Conservation (phyloP, 805 yeast species). For the Tanozyma kutaoensis region DNA sequence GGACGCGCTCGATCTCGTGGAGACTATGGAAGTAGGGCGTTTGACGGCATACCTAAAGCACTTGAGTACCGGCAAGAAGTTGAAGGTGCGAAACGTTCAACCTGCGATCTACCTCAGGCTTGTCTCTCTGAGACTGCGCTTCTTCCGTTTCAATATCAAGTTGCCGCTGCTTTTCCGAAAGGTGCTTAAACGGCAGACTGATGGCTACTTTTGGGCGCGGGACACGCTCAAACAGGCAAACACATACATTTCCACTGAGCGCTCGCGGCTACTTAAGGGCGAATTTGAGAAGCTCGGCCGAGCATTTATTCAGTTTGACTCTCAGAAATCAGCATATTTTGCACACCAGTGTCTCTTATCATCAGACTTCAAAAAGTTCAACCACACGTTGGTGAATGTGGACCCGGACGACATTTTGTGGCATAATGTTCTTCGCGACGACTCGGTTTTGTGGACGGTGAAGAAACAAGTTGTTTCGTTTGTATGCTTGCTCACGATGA, state of each 20-base stretch:
- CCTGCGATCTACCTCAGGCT: conserved; percentile 12
- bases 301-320: conserved; percentile 23
- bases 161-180: background rate
- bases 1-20: conserved; percentile 15
- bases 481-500: conserved; percentile 34
- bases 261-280: background rate
- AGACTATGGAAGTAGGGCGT: conserved; percentile 10
- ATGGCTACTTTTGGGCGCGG: background rate
- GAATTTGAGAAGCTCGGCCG: background rate
- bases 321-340: conserved; percentile 43
- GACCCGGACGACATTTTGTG: conserved; percentile 63
- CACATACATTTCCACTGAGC: conserved; percentile 40
- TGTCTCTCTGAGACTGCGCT: conserved; percentile 1
- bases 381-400: conserved; percentile 34
- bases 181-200: background rate
- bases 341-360: conserved; percentile 47
- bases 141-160: conserved; percentile 22
- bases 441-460: conserved; percentile 18
- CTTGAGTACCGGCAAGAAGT: no score
- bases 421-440: conserved; percentile 38
- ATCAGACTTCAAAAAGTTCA: conserved; percentile 24
- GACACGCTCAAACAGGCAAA: conserved; percentile 13
- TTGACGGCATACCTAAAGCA: no score
- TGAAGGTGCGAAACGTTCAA: no score
- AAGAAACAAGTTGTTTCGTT: conserved; percentile 32